Evolutionary conservation across 2,329 filamentous ascomycete species (phyloP).

Genomic region (Xylariaceae sp.): DNA sequence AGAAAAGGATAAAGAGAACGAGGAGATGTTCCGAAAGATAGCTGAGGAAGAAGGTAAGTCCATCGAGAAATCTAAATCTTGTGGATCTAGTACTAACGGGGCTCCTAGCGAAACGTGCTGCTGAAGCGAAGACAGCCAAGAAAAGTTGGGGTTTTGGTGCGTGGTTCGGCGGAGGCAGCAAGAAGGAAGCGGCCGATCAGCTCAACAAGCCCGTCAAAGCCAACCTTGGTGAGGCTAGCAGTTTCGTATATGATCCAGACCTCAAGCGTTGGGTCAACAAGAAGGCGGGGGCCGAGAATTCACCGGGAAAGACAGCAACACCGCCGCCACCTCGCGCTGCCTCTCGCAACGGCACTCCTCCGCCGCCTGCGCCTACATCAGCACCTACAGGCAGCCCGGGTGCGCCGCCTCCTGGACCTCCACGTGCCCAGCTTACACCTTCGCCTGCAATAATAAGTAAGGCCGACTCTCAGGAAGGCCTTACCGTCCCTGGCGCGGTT

Average conservation of each 20-base stretch:
- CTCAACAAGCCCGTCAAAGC: conserved; percentile 76
- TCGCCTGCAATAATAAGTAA: conserved; percentile 39
- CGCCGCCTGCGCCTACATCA: conserved; percentile 47
- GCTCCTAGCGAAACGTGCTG: conserved; percentile 61
- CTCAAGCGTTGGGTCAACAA: conserved; percentile 98
- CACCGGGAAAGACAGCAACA: conserved; percentile 63
- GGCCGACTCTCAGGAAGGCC: conserved; percentile 41
- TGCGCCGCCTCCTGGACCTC: conserved; percentile 25
- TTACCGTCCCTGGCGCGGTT: conserved; percentile 37
- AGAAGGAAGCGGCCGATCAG: conserved; percentile 57
- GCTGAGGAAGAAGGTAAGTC: conserved; percentile 73
- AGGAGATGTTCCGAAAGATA: conserved; percentile 82
- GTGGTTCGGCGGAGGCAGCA: conserved; percentile 79
- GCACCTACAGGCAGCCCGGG: conserved; percentile 30
- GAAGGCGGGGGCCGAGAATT: conserved; percentile 72
- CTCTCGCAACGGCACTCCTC: conserved; percentile 56
- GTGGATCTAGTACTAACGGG: conserved; percentile 25
- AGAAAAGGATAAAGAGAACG: conserved; percentile 76
- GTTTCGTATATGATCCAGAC: conserved; percentile 93
- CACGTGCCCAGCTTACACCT: conserved; percentile 27
- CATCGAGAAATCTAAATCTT: conserved; percentile 20
- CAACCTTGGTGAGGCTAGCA: conserved; percentile 91
- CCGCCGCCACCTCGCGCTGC: conserved; percentile 76
- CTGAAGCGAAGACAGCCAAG: conserved; percentile 55
- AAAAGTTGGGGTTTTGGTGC: conserved; percentile 80